Evolutionary conservation across 306 rosid species (phyloP), one percentile per base, ranked within the genome.

Genomic region (Argentina anserina): DNA sequence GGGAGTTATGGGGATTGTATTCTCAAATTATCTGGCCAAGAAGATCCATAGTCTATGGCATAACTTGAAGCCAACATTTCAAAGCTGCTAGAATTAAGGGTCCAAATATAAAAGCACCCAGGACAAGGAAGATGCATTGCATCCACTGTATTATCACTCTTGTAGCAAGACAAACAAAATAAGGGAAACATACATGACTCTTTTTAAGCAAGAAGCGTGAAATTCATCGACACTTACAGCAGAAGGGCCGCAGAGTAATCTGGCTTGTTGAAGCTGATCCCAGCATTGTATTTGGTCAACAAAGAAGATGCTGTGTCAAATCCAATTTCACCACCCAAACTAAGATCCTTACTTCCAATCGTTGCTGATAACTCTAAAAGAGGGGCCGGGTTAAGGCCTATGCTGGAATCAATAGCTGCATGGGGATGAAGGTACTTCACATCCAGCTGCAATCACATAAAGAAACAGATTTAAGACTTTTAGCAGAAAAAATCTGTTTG

Each of bases 311-410:
- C 83, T 6, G 97, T 93, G 78, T 89, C 90, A 86, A 93, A 93
- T 81, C 96, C 92, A 79, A 89, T 84, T 85, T 90, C 98, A 69
- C 85, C 98, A 40, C 98, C 98, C 84, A 89, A 70, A 80, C 89
- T 86, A 67, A 89, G 72, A 76, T 90, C 96, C 79, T 84, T 89
- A 76, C 90, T 86, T 36, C 98, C 98, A 71, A 93, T 81, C 53
- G 98, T 81, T 55, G 87, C 90, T 17, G 98, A 86, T 66, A 93
- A 71, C 82, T 89, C 96, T 83, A 93, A 84, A 64, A 82, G 87
- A 78, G 96, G 98, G 71, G 84, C 78, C 59, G 98, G 96, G 74
- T 87, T 88, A 84, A 93, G 79, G 70, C 96, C 96, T 74, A 93
- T 90, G 79, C 97, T 93, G 82, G 96, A 89, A 81, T 89, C 89